Evolutionary conservation across 495 filamentous ascomycete genomes (phyloP), one percentile per base, ranked within the genome.

Genomic region (Thozetella sp.): DNA sequence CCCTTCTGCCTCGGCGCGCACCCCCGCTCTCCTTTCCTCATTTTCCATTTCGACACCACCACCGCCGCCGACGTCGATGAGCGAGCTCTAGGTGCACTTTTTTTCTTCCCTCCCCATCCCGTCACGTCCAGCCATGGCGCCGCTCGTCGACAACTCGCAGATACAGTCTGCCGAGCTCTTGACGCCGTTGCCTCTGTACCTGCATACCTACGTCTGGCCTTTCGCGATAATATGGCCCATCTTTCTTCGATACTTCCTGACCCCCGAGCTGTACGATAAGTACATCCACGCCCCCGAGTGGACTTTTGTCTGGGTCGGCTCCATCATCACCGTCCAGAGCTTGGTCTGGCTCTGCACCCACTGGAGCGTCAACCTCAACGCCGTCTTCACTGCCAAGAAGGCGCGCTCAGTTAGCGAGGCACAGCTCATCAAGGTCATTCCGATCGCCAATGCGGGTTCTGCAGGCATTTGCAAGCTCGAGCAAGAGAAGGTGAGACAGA

Each of bases 261-360:
- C 86, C 13, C 78, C 85, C 40, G 90, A 92, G 23, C 85, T 89
- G 61, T 99, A 98, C 76, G 88, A 95, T 53, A 90, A 87, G 64
- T 88, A 98, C 76, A 93, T 99, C 59, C 81, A 88, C 55, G 89
- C 87, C 22, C 86, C 87, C 63, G 95, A 99, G 79, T 99, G 95
- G 95, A 98, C 96, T 10, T 97, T 97, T 72, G 92, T 98, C 54
- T 99, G 88, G 83, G 81, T 89, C 59, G 93, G 90, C 61, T 82
- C 86, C 26, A 96, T 98, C 67, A 82, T 96, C 70, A 97, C 93
- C 13, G 63, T 86, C 51, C 95, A 99, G 80, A 86, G 90, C 59
- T 83, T 99, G 59, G 78, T 91, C 51, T 99, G 96, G 96, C 82
- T 99, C 58, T 94, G 89, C 78, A 98, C 95, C 23, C 89, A 97